Evolutionary conservation across 768 basidiomycete species (phyloP).

Genomic region (Pulveroboletus sp.): DNA sequence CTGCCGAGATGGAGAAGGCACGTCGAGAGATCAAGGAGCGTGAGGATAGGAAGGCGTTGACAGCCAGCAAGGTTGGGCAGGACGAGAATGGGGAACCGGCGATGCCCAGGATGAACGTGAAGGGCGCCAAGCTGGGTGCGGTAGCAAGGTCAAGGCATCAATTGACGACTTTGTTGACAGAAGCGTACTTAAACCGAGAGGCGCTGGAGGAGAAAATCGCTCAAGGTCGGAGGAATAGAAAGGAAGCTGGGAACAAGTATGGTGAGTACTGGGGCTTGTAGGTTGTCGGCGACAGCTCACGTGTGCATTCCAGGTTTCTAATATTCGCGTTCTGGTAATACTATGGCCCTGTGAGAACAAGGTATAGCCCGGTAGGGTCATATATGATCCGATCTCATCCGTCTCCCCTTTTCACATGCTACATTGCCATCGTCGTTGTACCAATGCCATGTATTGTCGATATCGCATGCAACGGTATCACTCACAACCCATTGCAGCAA

Average conservation of each 20-base stretch:
- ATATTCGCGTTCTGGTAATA: not conserved
- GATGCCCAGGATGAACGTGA: conserved; percentile 79
- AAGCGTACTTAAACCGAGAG: conserved; percentile 83
- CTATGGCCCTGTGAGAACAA: too few relatives aligned
- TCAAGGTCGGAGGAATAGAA: conserved; percentile 76
- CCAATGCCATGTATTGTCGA: too few relatives aligned
- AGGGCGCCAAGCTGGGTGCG: conserved; percentile 71
- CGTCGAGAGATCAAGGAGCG: conserved; percentile 70
- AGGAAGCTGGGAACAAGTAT: conserved; percentile 91
- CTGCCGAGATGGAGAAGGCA: conserved; percentile 75
- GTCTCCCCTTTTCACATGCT: too few relatives aligned
- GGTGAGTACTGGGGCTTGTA: conserved; percentile 44
- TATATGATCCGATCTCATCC: too few relatives aligned
- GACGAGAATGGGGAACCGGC: conserved; percentile 41
- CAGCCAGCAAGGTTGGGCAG: conserved; percentile 48
- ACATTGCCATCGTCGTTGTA: too few relatives aligned
- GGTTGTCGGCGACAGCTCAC: not conserved
- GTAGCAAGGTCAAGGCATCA: conserved; percentile 76
- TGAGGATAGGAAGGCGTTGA: conserved; percentile 76
- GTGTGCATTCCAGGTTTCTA: conserved; percentile 22
- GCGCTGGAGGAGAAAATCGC: conserved; percentile 82
- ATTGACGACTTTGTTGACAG: conserved; percentile 72
- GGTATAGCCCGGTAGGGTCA: too few relatives aligned
- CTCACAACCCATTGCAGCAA: too few relatives aligned
- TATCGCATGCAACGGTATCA: too few relatives aligned